Percentiles rank a stretch among this genome's conserved stretches.
phyloP scores from a whole-genome alignment of 495 filamentous ascomycete genomes.

The Rhypophila decipiens region DNA sequence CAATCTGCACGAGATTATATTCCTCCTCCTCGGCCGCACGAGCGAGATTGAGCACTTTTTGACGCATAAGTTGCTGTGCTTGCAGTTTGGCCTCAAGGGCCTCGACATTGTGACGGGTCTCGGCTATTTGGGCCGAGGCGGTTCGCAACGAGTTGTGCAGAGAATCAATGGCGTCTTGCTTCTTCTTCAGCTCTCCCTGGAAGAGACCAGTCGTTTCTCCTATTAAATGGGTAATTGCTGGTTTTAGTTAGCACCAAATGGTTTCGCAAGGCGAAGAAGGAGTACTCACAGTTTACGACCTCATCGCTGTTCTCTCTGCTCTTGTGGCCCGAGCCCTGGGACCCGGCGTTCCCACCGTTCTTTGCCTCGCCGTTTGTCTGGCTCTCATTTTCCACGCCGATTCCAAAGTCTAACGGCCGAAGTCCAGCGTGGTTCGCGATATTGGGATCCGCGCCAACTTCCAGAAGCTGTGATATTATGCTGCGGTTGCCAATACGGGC shows the following conservation, averaged over 20 bases:
- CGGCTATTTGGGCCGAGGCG: slow-evolving; percentile 67
- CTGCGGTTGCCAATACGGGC: slow-evolving; percentile 82
- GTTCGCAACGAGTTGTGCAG: slow-evolving; percentile 72
- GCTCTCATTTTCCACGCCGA: slow-evolving; percentile 53
- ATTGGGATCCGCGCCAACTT: slow-evolving; percentile 83
- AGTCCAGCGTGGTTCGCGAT: slow-evolving; percentile 86
- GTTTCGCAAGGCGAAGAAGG: not conserved
- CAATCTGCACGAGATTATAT: slow-evolving; percentile 28
- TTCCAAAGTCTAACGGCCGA: slow-evolving; percentile 83
- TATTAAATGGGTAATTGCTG: slow-evolving; percentile 65
- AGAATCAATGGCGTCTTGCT: slow-evolving; percentile 73
- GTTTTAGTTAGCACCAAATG: not conserved
- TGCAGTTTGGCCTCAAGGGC: slow-evolving; percentile 52
- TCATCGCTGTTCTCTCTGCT: slow-evolving; percentile 58
- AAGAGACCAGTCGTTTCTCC: slow-evolving; percentile 67
- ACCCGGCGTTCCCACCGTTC: slow-evolving; percentile 20
- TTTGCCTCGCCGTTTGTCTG: slow-evolving; percentile 37
- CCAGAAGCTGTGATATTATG: slow-evolving; percentile 86
- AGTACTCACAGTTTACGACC: slow-evolving; percentile 58
- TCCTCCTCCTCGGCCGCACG: slow-evolving; percentile 46
- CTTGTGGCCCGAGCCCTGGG: slow-evolving; percentile 36
- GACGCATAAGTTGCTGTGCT: slow-evolving; percentile 37
- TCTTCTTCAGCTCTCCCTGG: slow-evolving; percentile 65
- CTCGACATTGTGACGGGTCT: slow-evolving; percentile 65
- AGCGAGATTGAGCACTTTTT: slow-evolving; percentile 42